Base-by-base conservation (phyloP, 345 rosid genomes). In the Excoecaria cochinchinensis region DNA sequence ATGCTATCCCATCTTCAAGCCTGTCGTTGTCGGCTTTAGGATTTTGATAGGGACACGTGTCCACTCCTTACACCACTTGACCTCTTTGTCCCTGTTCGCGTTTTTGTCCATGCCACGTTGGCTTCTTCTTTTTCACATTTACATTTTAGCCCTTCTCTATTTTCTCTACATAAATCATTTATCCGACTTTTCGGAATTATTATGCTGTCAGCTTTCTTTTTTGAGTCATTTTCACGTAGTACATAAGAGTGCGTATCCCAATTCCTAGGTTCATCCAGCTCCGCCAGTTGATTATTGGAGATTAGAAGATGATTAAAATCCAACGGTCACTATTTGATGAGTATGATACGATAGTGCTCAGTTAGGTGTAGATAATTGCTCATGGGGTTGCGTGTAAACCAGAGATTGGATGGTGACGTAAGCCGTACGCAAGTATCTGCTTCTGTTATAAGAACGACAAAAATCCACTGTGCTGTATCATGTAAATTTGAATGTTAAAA, bases 1-100 rank as follows among this genome's bases (percentile, higher is more conserved):
- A 74, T 76, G 80, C 80, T 72, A 72, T 79, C 77, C 66, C 48
- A 86, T 84, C 84, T 76, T 62, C 72, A 72, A 78, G 73, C 82
- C 79, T 77, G 85, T 84, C 86, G 39, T 81, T 81, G 87, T 84
- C 87, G 74, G 70, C 70, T 39, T 39, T 61, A 42, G 17, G 44
- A 19, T 40, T 38, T 59, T 63, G 66, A 77, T 70, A 2, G 14
- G 55, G 79, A 83, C 85, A 79, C 85, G 84, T 77, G 87, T 77
- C 73, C 53, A 6, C 0, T 42, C 8, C 14, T 74, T 1, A 60
- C 73, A 19, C 59, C 81, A 19, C 70, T 66, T 71, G 76, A 55
- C 84, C 5, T 38, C 15, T 53, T 25, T 25, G 70, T 42, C 65
- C 74, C 77, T 46, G 69, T 65, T 10, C 55, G 4, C n/a, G 8